Evolutionary conservation across 257 asterid species (phyloP).

Genomic region (Petunia secreta): DNA sequence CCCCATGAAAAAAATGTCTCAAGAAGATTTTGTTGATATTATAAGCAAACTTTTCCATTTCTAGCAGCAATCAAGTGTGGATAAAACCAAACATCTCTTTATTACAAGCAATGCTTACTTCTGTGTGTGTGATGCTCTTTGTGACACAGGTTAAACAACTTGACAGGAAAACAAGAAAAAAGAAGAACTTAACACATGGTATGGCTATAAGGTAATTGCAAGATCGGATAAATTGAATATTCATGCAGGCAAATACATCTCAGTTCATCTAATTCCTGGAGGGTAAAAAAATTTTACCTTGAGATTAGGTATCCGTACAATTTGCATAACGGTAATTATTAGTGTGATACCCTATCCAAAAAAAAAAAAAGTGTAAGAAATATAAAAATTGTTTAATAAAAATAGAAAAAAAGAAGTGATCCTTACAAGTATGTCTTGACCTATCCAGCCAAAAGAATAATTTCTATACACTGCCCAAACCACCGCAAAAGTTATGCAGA

Average conservation of each 20-base stretch:
- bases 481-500: constrained; percentile 81
- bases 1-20: neutral
- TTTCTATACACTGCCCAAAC: constrained; percentile 79
- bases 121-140: neutral
- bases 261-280: constrained; percentile 18
- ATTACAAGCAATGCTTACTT: neutral
- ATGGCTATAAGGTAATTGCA: constrained; percentile 13
- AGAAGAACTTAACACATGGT: constrained; percentile 19
- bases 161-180: neutral
- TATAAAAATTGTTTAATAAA: neutral
- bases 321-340: constrained; percentile 90
- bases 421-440: constrained; percentile 87
- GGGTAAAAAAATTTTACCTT: constrained; percentile 70
- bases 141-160: neutral
- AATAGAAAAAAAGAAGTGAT: neutral
- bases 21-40: neutral
- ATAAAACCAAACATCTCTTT: neutral
- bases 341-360: constrained; percentile 77
- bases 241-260: constrained; percentile 11
- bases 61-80: neutral
- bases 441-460: constrained; percentile 83
- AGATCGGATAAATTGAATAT: constrained; percentile 20
- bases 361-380: constrained; percentile 26
- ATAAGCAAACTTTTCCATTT: constrained; percentile 11
- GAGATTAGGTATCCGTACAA: constrained; percentile 90